These are phyloP conservation scores for Luffa acutangula DNA, from an alignment of 306 rosid genomes.

Conservation along the genomic window DNA sequence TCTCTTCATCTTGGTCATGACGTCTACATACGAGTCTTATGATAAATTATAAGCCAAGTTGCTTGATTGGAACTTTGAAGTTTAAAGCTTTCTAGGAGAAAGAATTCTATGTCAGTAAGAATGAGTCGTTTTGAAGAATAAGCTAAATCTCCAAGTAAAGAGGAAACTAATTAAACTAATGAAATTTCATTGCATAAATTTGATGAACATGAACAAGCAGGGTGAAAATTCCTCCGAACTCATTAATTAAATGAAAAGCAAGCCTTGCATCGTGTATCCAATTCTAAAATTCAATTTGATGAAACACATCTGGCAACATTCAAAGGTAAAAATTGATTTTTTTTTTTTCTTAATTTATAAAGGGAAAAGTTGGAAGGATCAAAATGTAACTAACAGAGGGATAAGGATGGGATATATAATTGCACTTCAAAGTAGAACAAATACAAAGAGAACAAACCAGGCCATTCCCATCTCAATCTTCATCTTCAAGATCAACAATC, in stretches of 20 bases:
- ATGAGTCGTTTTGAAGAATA: too few species aligned
- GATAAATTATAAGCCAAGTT: not conserved
- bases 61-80: not conserved
- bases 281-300: not conserved
- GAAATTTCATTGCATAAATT: not conserved
- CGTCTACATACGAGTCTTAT: not conserved
- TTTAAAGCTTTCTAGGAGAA: not conserved
- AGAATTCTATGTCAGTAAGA: not conserved
- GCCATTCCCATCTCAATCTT: constrained; percentile 33
- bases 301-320: not conserved
- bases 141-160: not conserved
- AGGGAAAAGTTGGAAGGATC: not conserved
- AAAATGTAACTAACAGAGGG: not conserved
- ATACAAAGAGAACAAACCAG: not conserved
- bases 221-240: not conserved
- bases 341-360: not conserved
- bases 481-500: constrained; percentile 71
- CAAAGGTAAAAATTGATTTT: not conserved
- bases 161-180: not conserved
- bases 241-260: not conserved
- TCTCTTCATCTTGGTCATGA: not conserved
- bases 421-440: not conserved
- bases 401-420: not conserved
- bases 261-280: not conserved
- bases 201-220: not conserved